These are phyloP conservation scores for Incumbomyces lentus DNA, from an alignment of 2,329 filamentous ascomycete genomes.

Conservation along the genomic window DNA sequence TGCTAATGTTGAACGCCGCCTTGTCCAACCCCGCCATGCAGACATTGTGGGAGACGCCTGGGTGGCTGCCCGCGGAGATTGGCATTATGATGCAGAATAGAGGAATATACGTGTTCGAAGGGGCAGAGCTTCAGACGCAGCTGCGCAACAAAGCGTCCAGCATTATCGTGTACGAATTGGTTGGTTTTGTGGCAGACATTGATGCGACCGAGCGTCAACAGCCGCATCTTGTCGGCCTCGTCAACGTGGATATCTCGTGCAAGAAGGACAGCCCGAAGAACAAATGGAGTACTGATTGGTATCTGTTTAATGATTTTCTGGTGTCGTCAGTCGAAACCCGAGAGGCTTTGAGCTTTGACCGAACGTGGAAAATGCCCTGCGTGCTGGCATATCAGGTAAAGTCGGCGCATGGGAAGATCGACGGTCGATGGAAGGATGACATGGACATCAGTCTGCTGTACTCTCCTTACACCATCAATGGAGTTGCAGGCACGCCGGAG, in stretches of 20 bases:
- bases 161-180: slow-evolving; percentile 80
- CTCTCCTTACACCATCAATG: slow-evolving; percentile 52
- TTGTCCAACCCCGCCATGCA: slow-evolving; percentile 61
- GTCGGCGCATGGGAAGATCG: slow-evolving; percentile 67
- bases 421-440: slow-evolving; percentile 73
- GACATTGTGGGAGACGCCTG: slow-evolving; percentile 71
- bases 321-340: slow-evolving; percentile 69
- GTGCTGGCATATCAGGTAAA: slow-evolving; percentile 81
- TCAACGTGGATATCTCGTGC: slow-evolving; percentile 57
- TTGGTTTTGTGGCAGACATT: slow-evolving; percentile 83
- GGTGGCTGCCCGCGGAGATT: slow-evolving; percentile 89
- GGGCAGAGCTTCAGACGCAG: slow-evolving; percentile 73
- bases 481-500: slow-evolving; percentile 25
- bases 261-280: slow-evolving; percentile 53
- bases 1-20: slow-evolving; percentile 79
- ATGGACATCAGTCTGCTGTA: slow-evolving; percentile 81
- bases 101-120: slow-evolving; percentile 92
- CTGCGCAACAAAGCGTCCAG: slow-evolving; percentile 68
- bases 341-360: slow-evolving; percentile 81
- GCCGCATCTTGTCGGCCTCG: slow-evolving; percentile 79
- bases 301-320: slow-evolving; percentile 94
- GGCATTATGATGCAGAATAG: slow-evolving; percentile 82
- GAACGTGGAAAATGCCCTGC: slow-evolving; percentile 84
- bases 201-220: slow-evolving; percentile 77
- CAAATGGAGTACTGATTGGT: slow-evolving; percentile 55